phyloP scores from a whole-genome alignment of 371 early-diverging fungal genomes.

The Mortierella polycephala region DNA sequence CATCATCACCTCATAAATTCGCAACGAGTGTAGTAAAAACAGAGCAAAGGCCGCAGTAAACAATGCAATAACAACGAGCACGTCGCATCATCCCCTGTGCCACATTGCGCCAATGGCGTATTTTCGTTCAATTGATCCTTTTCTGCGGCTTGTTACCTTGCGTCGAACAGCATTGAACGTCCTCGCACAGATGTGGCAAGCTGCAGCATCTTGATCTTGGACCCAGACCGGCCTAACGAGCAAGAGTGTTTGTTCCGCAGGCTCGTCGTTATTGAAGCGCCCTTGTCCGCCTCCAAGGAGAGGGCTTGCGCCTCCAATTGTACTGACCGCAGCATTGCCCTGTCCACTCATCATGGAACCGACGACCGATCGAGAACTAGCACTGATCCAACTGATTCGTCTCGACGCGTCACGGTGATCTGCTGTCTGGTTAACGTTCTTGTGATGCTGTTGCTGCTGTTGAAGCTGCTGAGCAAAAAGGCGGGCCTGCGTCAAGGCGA shows the following conservation, averaged over 20 bases:
- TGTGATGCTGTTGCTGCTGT: constrained; percentile 28
- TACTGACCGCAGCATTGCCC: constrained; percentile 18
- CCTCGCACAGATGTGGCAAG: constrained; percentile 37
- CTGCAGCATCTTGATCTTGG: constrained; percentile 48
- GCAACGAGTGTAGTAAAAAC: no score
- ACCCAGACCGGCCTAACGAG: constrained; percentile 48
- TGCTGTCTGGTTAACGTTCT: constrained; percentile 5
- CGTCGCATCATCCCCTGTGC: no score
- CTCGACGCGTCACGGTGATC: constrained; percentile 10
- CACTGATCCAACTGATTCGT: constrained; percentile 17
- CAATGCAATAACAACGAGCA: no score
- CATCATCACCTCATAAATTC: no score
- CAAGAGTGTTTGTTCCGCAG: constrained; percentile 46
- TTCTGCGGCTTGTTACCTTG: constrained; percentile 36
- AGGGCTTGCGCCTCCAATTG: constrained; percentile 31
- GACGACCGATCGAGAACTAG: constrained; percentile 16
- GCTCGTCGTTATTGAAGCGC: constrained; percentile 28
- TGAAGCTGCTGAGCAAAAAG: constrained; percentile 39
- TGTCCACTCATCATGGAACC: constrained; percentile 24
- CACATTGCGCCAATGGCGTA: no score
- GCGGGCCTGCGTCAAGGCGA: constrained; percentile 33
- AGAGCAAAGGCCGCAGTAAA: no score
- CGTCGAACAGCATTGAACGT: constrained; percentile 51
- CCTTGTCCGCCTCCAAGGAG: constrained; percentile 21
- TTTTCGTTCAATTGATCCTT: neutral